A percentile compares a stretch with the other conserved stretches of the same genome.
phyloP scores from a whole-genome alignment of 805 yeast genomes.

The Wickerhamomyces canadensis region DNA sequence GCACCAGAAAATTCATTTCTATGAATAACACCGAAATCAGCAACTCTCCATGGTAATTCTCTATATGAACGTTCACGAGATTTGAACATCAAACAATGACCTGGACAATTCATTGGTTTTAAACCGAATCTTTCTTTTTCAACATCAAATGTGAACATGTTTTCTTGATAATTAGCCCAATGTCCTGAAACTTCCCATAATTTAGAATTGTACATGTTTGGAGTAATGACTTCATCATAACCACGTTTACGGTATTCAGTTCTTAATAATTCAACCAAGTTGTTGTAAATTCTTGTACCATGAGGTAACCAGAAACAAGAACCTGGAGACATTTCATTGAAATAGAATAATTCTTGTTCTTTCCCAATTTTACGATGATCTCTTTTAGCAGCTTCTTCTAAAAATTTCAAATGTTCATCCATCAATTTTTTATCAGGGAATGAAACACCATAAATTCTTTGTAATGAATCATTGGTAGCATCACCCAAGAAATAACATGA shows the following conservation, averaged over 20 bases:
- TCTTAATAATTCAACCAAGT: constrained; percentile 74
- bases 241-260: constrained; percentile 88
- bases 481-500: constrained; percentile 96
- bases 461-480: constrained; percentile 86
- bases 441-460: constrained; percentile 95
- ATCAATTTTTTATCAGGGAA: constrained; percentile 97
- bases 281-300: constrained; percentile 95
- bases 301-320: constrained; percentile 98
- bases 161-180: constrained; percentile 96
- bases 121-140: constrained; percentile 94
- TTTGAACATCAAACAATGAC: constrained; percentile 90
- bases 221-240: constrained; percentile 97
- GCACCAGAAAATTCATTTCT: constrained; percentile 97
- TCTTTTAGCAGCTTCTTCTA: constrained; percentile 94
- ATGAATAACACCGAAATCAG: constrained; percentile 96
- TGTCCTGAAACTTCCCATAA: constrained; percentile 99
- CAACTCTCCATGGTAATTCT: constrained; percentile 98
- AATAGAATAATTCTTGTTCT: constrained; percentile 93
- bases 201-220: constrained; percentile 96
- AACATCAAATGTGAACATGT: constrained; percentile 94
- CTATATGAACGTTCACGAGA: constrained; percentile 92
- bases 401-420: constrained; percentile 91
- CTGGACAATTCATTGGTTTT: constrained; percentile 92
- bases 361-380: constrained; percentile 95
- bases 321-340: constrained; percentile 97